Percentiles rank a stretch among this genome's conserved stretches.
These are phyloP conservation scores for Tetraselmis striata DNA, from an alignment of 139 green algal species.

Conservation along the genomic window DNA sequence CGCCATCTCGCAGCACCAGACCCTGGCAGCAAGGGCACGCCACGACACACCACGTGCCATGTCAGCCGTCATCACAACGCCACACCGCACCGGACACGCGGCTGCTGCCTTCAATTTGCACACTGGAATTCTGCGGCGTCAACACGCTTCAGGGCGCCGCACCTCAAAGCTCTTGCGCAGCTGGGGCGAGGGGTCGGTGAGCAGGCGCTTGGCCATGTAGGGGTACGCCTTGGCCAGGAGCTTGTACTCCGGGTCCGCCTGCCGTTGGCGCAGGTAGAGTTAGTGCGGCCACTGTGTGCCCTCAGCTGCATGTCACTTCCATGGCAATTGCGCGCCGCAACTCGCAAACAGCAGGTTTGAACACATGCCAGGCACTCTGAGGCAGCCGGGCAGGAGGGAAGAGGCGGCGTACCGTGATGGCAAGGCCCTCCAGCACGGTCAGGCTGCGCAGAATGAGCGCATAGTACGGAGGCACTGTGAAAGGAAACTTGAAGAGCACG, in stretches of 20 bases:
- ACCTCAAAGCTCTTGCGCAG: constrained; percentile 29
- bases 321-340: too few species aligned
- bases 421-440: constrained; percentile 91
- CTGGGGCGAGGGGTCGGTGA: constrained; percentile 85
- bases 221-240: constrained; percentile 89
- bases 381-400: neutral
- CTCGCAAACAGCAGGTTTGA: too few species aligned
- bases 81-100: too few species aligned
- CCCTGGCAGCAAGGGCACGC: neutral
- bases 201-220: constrained; percentile 89
- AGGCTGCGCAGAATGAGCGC: constrained; percentile 91
- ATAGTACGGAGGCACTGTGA: constrained; percentile 89
- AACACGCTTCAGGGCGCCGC: too few species aligned
- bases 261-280: constrained; percentile 31
- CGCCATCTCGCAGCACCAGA: constrained; percentile 17
- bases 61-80: too few species aligned
- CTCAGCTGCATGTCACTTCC: too few species aligned
- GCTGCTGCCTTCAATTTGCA: too few species aligned
- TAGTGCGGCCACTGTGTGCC: too few species aligned
- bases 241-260: constrained; percentile 66
- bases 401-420: constrained; percentile 13
- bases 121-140: too few species aligned
- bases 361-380: too few species aligned
- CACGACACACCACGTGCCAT: neutral
- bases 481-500: constrained; percentile 85